These are phyloP conservation scores for Leishmania lainsoni DNA, from an alignment of 208 protist genomes.

Conservation along the genomic window DNA sequence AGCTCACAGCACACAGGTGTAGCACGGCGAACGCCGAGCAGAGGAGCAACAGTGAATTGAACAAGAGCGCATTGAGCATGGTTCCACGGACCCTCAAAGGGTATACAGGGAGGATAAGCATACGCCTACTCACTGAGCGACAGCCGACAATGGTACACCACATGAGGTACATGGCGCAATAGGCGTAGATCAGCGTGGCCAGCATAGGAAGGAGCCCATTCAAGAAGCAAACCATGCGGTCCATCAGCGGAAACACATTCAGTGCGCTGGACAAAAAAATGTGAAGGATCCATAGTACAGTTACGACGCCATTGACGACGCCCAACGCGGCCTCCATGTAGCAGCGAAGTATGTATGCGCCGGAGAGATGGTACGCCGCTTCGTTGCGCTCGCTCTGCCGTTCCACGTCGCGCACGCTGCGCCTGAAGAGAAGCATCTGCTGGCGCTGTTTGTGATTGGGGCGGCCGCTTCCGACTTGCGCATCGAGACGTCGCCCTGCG, in stretches of 20 bases:
- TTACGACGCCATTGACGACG: conserved; percentile 51
- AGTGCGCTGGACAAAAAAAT: conserved; percentile 84
- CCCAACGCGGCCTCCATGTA: conserved; percentile 46
- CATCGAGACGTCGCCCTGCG: conserved; percentile 60
- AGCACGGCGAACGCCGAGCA: conserved; percentile 87
- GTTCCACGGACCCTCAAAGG: conserved; percentile 83
- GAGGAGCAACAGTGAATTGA: conserved; percentile 92
- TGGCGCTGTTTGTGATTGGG: conserved; percentile 40
- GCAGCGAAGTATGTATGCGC: conserved; percentile 53
- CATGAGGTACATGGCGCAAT: conserved; percentile 90
- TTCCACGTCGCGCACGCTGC: conserved; percentile 81
- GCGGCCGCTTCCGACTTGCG: conserved; percentile 30
- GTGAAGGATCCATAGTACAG: conserved; percentile 87
- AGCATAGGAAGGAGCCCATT: conserved; percentile 82
- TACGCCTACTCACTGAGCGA: conserved; percentile 75
- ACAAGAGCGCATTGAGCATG: conserved; percentile 94
- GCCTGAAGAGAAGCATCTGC: conserved; percentile 67
- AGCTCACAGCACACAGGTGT: conserved; percentile 90
- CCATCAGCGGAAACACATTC: conserved; percentile 71
- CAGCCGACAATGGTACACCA: conserved; percentile 88
- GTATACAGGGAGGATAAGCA: conserved; percentile 74
- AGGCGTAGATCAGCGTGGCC: conserved; percentile 85
- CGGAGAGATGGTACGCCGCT: conserved; percentile 65
- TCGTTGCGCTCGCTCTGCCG: conserved; percentile 71
- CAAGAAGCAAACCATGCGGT: conserved; percentile 68